Conservation (phyloP, 2,329 filamentous ascomycete genomes). For the Zalaria sp. region DNA sequence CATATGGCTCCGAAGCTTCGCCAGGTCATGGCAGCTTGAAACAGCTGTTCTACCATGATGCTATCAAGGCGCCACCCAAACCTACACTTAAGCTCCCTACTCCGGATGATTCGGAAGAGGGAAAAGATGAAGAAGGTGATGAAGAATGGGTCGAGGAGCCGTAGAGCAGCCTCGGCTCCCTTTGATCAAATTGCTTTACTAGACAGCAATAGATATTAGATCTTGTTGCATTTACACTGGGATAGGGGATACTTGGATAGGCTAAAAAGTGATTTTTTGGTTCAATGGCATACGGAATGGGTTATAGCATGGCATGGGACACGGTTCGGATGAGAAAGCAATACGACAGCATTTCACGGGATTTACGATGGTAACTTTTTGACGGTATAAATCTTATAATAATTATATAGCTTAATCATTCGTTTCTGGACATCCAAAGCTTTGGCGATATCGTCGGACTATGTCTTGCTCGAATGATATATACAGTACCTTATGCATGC, state of each 20-base stretch:
- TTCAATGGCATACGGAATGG: too few relatives aligned
- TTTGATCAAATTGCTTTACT: not conserved
- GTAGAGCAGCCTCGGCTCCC: not conserved
- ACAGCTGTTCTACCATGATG: slow-evolving; percentile 19
- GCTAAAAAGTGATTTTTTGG: too few relatives aligned
- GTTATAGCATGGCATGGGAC: too few relatives aligned
- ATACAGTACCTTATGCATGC: not conserved
- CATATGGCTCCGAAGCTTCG: slow-evolving; percentile 2
- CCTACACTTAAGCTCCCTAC: not conserved
- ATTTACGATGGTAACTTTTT: not conserved
- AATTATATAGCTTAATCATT: not conserved
- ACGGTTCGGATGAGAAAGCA: too few relatives aligned
- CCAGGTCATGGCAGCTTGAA: slow-evolving; percentile 14
- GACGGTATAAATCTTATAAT: not conserved
- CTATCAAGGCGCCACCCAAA: slow-evolving; percentile 14
- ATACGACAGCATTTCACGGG: not conserved
- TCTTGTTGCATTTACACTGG: not conserved
- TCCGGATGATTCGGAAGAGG: not conserved
- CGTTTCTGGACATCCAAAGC: too few relatives aligned
- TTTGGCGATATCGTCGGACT: not conserved
- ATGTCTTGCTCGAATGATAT: not conserved
- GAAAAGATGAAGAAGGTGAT: not conserved
- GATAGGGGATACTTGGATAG: not conserved
- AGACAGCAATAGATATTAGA: not conserved
- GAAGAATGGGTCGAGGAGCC: not conserved